phyloP scores from a whole-genome alignment of 352 stramenopile species.

The Globisporangium recalcitrans region DNA sequence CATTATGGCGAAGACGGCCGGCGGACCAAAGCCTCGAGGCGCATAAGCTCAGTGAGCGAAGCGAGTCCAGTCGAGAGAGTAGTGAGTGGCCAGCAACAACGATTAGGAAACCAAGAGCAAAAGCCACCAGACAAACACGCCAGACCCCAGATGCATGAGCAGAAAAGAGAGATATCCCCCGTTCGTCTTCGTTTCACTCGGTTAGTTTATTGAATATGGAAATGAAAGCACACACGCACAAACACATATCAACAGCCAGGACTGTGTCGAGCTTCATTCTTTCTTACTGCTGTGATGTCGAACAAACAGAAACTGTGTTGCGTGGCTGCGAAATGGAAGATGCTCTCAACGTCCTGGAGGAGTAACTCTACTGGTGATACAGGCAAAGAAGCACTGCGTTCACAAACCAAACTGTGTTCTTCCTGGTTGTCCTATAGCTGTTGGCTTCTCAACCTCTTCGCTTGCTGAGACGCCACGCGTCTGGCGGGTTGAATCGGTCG shows the following conservation, averaged over 20 bases:
- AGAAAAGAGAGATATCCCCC: constrained; percentile 3
- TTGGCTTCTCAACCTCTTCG: constrained; percentile 80
- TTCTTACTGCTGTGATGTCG: not conserved
- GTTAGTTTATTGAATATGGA: constrained; percentile 65
- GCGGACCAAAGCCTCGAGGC: constrained; percentile 90
- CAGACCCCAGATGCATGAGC: not conserved
- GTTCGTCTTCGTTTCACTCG: constrained; percentile 29
- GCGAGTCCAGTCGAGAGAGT: not conserved
- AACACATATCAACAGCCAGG: not conserved
- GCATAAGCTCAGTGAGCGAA: constrained; percentile 8
- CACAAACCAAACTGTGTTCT: not conserved
- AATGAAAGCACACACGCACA: constrained; percentile 24
- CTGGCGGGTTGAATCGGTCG: constrained; percentile 96
- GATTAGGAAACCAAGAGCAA: constrained; percentile 6
- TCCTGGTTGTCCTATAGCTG: not conserved
- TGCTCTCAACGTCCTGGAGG: not conserved
- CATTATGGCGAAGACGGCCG: constrained; percentile 98
- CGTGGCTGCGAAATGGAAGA: not conserved
- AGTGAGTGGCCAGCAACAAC: not conserved
- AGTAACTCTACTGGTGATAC: constrained; percentile 1
- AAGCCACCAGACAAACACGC: not conserved
- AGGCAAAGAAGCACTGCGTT: not conserved
- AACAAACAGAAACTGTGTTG: not conserved
- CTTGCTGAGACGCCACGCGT: constrained; percentile 96
- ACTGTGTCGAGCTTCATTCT: not conserved